phyloP scores from a whole-genome alignment of 139 green algal species.

The Eudorina sp. region DNA sequence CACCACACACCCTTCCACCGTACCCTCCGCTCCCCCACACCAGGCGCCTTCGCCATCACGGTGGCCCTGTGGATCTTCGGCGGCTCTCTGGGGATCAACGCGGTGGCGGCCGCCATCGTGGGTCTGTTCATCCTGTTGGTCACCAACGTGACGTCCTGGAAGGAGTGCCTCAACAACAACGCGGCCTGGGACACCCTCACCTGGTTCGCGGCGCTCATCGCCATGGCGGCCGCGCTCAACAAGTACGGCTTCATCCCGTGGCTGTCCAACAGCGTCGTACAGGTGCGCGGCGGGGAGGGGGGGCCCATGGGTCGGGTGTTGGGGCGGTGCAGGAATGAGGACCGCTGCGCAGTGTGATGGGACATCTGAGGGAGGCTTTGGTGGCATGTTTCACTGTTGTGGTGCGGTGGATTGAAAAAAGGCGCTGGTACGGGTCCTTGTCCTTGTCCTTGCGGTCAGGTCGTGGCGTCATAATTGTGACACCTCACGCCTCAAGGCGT shows the following conservation, averaged over 20 bases:
- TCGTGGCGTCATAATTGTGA: too few species aligned
- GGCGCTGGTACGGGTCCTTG: too few species aligned
- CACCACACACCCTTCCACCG: too few species aligned
- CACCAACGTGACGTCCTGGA: constrained; percentile 84
- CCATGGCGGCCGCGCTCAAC: constrained; percentile 97
- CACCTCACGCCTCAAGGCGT: too few species aligned
- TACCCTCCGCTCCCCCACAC: too few species aligned
- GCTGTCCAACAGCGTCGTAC: constrained; percentile 93
- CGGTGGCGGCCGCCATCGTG: constrained; percentile 95
- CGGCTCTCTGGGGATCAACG: constrained; percentile 88
- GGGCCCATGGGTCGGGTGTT: not conserved
- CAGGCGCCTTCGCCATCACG: constrained; percentile 88
- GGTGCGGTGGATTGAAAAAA: too few species aligned
- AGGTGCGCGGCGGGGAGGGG: constrained; percentile 65
- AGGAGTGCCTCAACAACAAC: constrained; percentile 79
- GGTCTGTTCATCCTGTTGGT: constrained; percentile 96
- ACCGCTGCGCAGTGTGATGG: too few species aligned
- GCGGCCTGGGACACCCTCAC: constrained; percentile 98
- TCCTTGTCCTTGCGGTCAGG: too few species aligned
- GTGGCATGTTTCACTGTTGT: too few species aligned
- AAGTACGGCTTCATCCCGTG: constrained; percentile 98
- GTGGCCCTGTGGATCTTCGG: constrained; percentile 96
- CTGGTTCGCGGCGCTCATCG: constrained; percentile 99
- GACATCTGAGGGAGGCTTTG: too few species aligned
- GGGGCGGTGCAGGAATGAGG: not conserved